Conservation (phyloP, 345 rosid species). For the Citrus hindsii region DNA sequence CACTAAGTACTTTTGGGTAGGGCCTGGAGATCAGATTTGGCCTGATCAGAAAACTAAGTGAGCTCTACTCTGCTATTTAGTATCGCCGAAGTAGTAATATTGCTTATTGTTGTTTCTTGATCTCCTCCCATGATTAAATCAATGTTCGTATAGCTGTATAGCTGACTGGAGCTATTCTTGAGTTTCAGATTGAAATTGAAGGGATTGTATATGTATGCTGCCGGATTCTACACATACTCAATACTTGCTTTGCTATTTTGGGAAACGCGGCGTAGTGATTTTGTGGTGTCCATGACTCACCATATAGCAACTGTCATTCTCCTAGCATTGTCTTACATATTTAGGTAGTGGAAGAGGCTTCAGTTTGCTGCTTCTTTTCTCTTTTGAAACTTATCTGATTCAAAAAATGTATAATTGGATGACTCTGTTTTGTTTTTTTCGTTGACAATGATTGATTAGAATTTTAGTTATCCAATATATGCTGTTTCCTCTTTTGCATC, state of each 20-base stretch:
- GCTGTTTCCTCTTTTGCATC: neutral
- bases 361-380: neutral
- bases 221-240: slow-evolving; percentile 81
- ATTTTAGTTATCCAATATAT: slow-evolving; percentile 6
- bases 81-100: neutral
- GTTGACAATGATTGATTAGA: neutral
- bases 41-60: slow-evolving; percentile 88
- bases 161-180: slow-evolving; percentile 15
- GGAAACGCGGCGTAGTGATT: slow-evolving; percentile 85
- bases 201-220: slow-evolving; percentile 63
- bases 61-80: slow-evolving; percentile 16
- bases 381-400: neutral
- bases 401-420: neutral
- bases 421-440: neutral
- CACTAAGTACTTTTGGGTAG: slow-evolving; percentile 74
- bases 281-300: slow-evolving; percentile 70
- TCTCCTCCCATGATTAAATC: neutral
- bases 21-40: slow-evolving; percentile 81
- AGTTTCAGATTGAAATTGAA: slow-evolving; percentile 60
- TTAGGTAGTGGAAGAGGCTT: slow-evolving; percentile 41
- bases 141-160: neutral
- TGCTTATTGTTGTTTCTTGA: neutral
- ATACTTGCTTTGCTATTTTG: slow-evolving; percentile 78
- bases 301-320: slow-evolving; percentile 60
- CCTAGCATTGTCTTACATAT: slow-evolving; percentile 56